phyloP scores from a whole-genome alignment of 2,329 filamentous ascomycete genomes.

The Colletotrichum shisoi region DNA sequence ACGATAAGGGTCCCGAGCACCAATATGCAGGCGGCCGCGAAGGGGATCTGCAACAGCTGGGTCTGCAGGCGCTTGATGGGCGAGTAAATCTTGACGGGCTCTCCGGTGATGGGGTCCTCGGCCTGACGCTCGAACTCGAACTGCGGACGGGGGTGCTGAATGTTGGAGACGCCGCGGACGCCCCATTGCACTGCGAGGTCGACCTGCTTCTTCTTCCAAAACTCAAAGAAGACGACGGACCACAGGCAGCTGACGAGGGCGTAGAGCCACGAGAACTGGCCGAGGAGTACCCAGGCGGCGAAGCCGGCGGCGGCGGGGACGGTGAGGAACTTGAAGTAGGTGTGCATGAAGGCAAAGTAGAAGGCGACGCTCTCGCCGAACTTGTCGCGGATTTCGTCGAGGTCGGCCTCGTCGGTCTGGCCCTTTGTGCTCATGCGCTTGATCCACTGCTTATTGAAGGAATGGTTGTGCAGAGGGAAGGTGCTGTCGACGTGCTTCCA shows the following conservation, averaged over 20 bases:
- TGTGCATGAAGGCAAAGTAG: conserved; percentile 93
- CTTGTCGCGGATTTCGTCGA: conserved; percentile 77
- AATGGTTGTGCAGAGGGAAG: conserved; percentile 80
- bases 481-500: conserved; percentile 78
- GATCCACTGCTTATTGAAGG: conserved; percentile 78
- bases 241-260: conserved; percentile 82
- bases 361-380: conserved; percentile 89
- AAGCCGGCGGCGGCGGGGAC: conserved; percentile 82
- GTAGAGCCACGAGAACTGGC: conserved; percentile 83
- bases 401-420: conserved; percentile 68
- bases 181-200: conserved; percentile 90
- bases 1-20: conserved; percentile 84
- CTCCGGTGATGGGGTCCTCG: conserved; percentile 82
- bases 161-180: conserved; percentile 81
- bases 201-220: conserved; percentile 92
- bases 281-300: conserved; percentile 80
- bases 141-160: conserved; percentile 78
- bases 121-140: conserved; percentile 81
- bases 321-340: conserved; percentile 86
- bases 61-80: conserved; percentile 76
- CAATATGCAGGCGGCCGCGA: conserved; percentile 75
- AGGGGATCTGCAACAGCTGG: conserved; percentile 84
- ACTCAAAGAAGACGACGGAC: conserved; percentile 90
- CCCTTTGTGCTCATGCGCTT: conserved; percentile 77
- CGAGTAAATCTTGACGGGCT: conserved; percentile 78